Evolutionary conservation across 305 asterid species (phyloP).

Genomic region (Fraxinus baroniana): DNA sequence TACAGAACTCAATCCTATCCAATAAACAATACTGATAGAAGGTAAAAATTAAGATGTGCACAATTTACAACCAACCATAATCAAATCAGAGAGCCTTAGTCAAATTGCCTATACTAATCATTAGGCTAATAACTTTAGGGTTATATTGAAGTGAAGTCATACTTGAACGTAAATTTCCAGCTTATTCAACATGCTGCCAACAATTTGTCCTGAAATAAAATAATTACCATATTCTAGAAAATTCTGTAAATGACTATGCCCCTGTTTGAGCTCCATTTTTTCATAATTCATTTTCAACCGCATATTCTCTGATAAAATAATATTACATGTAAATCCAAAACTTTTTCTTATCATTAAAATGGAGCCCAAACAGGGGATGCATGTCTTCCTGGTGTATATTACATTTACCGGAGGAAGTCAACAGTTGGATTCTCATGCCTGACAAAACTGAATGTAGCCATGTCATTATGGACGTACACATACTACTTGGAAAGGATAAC

Average conservation of each 20-base stretch:
- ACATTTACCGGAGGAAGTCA: slow-evolving; percentile 15
- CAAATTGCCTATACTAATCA: neutral
- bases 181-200: slow-evolving; percentile 11
- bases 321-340: too few species aligned
- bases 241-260: neutral
- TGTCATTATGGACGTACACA: neutral
- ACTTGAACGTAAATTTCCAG: slow-evolving; percentile 17
- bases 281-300: too few species aligned
- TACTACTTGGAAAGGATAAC: neutral
- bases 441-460: neutral
- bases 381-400: slow-evolving; percentile 17
- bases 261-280: neutral
- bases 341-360: too few species aligned
- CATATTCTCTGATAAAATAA: too few species aligned
- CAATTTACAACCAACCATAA: neutral
- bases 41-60: neutral
- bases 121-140: neutral
- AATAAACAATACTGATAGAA: slow-evolving; percentile 9
- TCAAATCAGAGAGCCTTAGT: neutral
- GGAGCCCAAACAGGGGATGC: neutral
- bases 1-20: neutral
- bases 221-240: slow-evolving; percentile 14
- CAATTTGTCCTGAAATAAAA: slow-evolving; percentile 6
- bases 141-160: neutral
- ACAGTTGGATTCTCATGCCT: slow-evolving; percentile 17